Conservation (phyloP, 257 asterid species). For the Capsicum chinense region DNA sequence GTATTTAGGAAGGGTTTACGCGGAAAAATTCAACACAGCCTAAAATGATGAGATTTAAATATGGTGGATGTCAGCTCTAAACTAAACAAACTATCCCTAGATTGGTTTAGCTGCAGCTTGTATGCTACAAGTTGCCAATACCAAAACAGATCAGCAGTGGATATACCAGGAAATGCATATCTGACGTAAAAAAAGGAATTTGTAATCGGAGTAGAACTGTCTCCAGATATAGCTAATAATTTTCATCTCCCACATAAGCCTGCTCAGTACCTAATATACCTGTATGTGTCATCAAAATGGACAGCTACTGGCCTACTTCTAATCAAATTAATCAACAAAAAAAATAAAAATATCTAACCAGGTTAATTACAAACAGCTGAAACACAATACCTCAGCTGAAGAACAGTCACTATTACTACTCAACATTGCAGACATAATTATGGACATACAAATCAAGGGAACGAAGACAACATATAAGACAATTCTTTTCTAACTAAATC, state of each 20-base stretch:
- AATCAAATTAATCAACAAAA: not conserved
- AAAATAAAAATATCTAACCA: constrained; percentile 20
- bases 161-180: not conserved
- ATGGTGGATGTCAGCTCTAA: constrained; percentile 18
- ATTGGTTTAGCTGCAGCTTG: not conserved
- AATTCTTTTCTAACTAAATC: not conserved
- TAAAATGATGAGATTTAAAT: not conserved
- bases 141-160: not conserved
- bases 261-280: not conserved
- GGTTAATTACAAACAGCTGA: not conserved
- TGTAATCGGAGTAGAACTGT: not conserved
- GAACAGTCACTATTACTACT: constrained; percentile 44
- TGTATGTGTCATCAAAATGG: not conserved
- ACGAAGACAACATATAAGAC: constrained; percentile 54
- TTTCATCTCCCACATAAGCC: not conserved
- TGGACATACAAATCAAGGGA: constrained; percentile 66
- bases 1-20: not conserved
- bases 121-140: constrained; percentile 7
- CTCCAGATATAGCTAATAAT: not conserved
- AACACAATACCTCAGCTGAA: constrained; percentile 57
- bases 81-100: not conserved
- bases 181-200: not conserved
- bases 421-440: constrained; percentile 59
- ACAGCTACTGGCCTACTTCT: not conserved
- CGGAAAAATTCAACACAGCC: not conserved